phyloP scores from a whole-genome alignment of 441 rosid genomes.

The Arabidopsis lyrata region DNA sequence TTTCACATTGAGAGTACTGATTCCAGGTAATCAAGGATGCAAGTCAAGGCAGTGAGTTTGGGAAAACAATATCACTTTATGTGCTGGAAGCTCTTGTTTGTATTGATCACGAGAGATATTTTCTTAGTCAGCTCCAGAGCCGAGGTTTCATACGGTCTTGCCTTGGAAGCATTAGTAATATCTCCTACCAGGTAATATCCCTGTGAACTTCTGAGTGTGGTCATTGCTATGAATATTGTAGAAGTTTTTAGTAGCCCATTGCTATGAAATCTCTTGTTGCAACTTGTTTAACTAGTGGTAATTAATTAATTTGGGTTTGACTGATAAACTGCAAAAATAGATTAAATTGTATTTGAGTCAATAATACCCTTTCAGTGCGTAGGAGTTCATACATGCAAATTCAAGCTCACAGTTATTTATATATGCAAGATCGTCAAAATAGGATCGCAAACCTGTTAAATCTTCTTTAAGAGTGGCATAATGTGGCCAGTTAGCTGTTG shows the following conservation, averaged over 20 bases:
- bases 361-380: constrained; percentile 16
- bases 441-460: constrained; percentile 7
- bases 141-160: constrained; percentile 89
- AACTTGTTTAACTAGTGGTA: constrained; percentile 24
- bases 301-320: constrained; percentile 7
- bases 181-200: constrained; percentile 70
- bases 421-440: constrained; percentile 3
- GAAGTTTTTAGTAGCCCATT: no score
- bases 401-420: constrained; percentile 1
- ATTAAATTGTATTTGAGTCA: not conserved
- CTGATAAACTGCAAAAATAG: constrained; percentile 4
- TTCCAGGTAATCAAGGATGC: constrained; percentile 90
- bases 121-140: constrained; percentile 95
- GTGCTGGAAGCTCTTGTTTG: constrained; percentile 90
- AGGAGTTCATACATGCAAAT: not conserved
- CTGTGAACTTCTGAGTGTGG: constrained; percentile 23
- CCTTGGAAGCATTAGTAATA: constrained; percentile 75
- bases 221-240: not conserved
- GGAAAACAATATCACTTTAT: constrained; percentile 91
- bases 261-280: not conserved
- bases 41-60: constrained; percentile 90
- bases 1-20: constrained; percentile 24
- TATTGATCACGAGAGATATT: constrained; percentile 85
- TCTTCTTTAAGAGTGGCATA: constrained; percentile 14
- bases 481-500: constrained; percentile 16